These are phyloP conservation scores for Coprinopsis marcescibilis DNA, from an alignment of 768 basidiomycete species.

Conservation along the genomic window DNA sequence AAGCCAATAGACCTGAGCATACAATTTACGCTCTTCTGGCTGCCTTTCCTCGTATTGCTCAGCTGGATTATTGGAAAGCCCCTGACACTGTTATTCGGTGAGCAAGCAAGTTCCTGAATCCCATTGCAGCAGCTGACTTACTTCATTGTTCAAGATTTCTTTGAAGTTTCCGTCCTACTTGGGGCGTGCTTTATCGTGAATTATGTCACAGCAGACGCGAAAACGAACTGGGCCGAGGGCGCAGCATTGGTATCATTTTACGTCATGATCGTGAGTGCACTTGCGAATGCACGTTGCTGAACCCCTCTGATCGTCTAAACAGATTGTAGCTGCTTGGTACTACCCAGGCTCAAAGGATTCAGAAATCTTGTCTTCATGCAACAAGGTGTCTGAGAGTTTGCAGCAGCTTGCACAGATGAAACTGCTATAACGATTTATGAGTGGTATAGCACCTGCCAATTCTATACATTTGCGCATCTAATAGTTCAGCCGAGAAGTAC, in stretches of 20 bases:
- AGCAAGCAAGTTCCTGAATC: slow-evolving; percentile 10
- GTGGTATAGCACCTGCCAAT: too few species aligned
- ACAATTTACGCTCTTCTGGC: slow-evolving; percentile 76
- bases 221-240: slow-evolving; percentile 79
- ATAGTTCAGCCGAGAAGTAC: neutral
- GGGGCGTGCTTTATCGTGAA: slow-evolving; percentile 74
- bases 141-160: slow-evolving; percentile 42
- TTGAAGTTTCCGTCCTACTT: slow-evolving; percentile 59
- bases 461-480: neutral
- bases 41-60: slow-evolving; percentile 63
- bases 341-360: slow-evolving; percentile 54
- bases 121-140: neutral
- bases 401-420: neutral
- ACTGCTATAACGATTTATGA: neutral
- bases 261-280: slow-evolving; percentile 47
- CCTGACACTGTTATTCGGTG: slow-evolving; percentile 64
- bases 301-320: neutral
- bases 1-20: slow-evolving; percentile 74
- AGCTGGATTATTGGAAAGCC: slow-evolving; percentile 65
- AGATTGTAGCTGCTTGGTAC: slow-evolving; percentile 67
- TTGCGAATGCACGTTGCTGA: neutral
- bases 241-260: slow-evolving; percentile 63
- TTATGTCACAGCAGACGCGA: slow-evolving; percentile 71
- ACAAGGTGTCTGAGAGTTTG: neutral
- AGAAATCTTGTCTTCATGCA: slow-evolving; percentile 24